Conservation (phyloP, 225 moss, liverwort and hornwort species). For the Polytrichum commune region DNA sequence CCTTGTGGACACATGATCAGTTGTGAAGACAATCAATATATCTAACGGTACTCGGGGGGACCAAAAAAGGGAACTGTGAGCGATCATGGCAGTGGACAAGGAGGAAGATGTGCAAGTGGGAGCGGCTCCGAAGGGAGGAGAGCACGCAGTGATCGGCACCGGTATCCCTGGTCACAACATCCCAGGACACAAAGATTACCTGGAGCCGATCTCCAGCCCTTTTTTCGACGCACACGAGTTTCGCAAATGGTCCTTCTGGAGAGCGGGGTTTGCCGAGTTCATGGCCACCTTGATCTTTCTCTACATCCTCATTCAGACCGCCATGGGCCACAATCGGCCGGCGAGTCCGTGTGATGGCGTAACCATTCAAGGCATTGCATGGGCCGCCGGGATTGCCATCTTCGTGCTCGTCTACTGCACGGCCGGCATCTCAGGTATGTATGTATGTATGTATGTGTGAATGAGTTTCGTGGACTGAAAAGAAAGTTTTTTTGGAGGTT, state of each 20-base stretch:
- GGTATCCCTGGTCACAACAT: neutral
- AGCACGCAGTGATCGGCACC: conserved; percentile 44
- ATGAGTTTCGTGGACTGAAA: too few species aligned
- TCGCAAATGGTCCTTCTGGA: conserved; percentile 50
- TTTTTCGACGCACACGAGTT: conserved; percentile 41
- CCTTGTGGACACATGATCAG: too few species aligned
- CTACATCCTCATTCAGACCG: conserved; percentile 54
- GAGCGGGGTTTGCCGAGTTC: conserved; percentile 61
- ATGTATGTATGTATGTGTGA: neutral
- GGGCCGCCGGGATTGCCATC: conserved; percentile 55
- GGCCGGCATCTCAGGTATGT: conserved; percentile 49
- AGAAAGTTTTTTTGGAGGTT: too few species aligned
- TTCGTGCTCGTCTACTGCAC: conserved; percentile 60
- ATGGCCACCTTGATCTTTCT: conserved; percentile 51
- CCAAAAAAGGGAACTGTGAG: neutral
- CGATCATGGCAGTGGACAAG: conserved; percentile 34
- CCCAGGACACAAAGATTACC: conserved; percentile 34
- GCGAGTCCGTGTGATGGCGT: conserved; percentile 26
- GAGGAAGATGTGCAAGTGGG: conserved; percentile 49
- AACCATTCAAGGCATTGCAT: conserved; percentile 38
- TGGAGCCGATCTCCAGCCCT: conserved; percentile 35
- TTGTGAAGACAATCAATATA: too few species aligned
- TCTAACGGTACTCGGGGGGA: too few species aligned
- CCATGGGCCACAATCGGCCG: conserved; percentile 20
- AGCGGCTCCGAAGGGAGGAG: conserved; percentile 33